Evolutionary conservation across 768 basidiomycete species (phyloP).

Genomic region (Mycena maculata): DNA sequence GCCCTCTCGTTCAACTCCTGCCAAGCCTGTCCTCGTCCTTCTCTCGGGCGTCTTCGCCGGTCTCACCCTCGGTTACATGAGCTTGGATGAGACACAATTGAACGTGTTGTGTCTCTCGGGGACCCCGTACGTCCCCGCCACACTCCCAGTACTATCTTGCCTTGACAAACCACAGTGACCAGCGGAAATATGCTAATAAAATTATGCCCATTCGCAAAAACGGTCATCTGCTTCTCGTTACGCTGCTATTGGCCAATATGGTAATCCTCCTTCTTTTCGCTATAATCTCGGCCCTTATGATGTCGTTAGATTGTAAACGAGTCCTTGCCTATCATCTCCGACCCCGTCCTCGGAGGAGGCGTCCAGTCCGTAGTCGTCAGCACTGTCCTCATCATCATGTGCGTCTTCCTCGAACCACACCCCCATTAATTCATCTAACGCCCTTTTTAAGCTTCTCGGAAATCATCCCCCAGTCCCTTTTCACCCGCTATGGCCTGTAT

Average conservation of each 20-base stretch:
- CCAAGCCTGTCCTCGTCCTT: conserved; percentile 77
- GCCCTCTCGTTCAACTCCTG: neutral
- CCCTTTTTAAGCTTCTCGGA: conserved; percentile 76
- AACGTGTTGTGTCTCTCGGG: conserved; percentile 88
- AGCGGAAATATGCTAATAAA: conserved; percentile 82
- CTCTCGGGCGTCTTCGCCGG: conserved; percentile 91
- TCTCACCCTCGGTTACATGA: conserved; percentile 93
- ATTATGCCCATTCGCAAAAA: conserved; percentile 89
- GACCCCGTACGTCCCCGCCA: conserved; percentile 66
- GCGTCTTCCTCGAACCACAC: conserved; percentile 42
- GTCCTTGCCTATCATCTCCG: conserved; percentile 86
- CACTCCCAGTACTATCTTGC: neutral
- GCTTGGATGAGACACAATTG: conserved; percentile 91
- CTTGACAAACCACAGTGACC: conserved; percentile 60
- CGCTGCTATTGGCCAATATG: conserved; percentile 90
- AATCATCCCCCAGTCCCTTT: conserved; percentile 92
- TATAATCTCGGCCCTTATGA: too few relatives aligned
- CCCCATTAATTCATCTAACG: conserved; percentile 13
- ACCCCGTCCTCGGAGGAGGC: conserved; percentile 84
- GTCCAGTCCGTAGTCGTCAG: conserved; percentile 81
- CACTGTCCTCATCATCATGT: conserved; percentile 91
- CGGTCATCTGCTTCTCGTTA: conserved; percentile 87
- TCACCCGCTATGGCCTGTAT: conserved; percentile 89
- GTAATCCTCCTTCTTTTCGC: neutral
- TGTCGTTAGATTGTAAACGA: conserved; percentile 75